phyloP scores from a whole-genome alignment of 345 rosid genomes.

The Odontarrhena argentea region DNA sequence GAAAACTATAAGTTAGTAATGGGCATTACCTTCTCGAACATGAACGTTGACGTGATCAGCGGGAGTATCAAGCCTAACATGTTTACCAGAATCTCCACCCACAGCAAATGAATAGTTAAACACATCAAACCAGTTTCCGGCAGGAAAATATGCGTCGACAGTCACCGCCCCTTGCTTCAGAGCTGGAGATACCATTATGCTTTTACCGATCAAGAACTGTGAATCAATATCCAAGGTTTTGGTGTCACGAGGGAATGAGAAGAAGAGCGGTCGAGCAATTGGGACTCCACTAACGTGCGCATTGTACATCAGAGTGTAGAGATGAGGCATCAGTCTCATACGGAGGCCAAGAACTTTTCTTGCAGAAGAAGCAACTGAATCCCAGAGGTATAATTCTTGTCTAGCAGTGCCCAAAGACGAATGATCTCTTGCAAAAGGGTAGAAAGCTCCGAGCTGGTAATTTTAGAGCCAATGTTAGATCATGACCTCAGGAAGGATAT shows the following conservation, averaged over 20 bases:
- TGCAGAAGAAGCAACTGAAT: constrained; percentile 67
- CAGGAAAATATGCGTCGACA: constrained; percentile 61
- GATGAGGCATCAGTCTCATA: constrained; percentile 62
- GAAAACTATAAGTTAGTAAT: neutral
- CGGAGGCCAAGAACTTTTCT: constrained; percentile 71
- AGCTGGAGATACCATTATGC: constrained; percentile 66
- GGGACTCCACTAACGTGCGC: constrained; percentile 65
- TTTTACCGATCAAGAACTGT: constrained; percentile 64
- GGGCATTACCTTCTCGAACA: constrained; percentile 53
- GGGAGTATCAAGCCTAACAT: constrained; percentile 53
- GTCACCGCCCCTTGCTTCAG: constrained; percentile 42
- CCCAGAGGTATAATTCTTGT: constrained; percentile 82
- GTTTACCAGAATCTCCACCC: constrained; percentile 41
- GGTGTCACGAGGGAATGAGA: constrained; percentile 63
- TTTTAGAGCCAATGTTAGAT: constrained; percentile 19
- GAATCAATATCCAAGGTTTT: constrained; percentile 50
- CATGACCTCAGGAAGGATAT: constrained; percentile 10
- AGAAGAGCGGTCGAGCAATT: constrained; percentile 76
- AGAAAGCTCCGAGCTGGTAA: constrained; percentile 74
- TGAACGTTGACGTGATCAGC: constrained; percentile 63
- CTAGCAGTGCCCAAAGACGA: constrained; percentile 36
- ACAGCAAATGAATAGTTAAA: constrained; percentile 57
- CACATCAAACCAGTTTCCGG: constrained; percentile 72
- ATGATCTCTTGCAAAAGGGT: constrained; percentile 84
- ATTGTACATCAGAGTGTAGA: constrained; percentile 68